Evolutionary conservation across 768 basidiomycete genomes (phyloP), one percentile per base, ranked within the genome.

Genomic region (Tricholoma furcatifolium): DNA sequence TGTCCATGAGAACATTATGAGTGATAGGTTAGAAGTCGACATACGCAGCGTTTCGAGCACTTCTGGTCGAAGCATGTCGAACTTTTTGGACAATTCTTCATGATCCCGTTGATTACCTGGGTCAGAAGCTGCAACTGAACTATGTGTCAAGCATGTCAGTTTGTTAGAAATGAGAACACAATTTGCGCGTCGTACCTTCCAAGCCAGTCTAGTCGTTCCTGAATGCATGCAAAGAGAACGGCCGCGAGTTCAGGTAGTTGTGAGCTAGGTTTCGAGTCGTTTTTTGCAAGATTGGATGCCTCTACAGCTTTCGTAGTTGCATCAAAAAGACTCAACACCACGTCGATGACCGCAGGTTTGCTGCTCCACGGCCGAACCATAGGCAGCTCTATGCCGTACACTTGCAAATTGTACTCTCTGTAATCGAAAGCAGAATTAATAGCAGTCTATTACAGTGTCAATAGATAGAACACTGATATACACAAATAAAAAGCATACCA

Each of bases 331-430:
- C 77, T 76, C 21, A 85, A 74, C 5, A 89, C 67, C 8, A 82
- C 76, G 39, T 93, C 88, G 47, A 96, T 82, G 14, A 91, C 67
- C 0, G 72, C 64, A 3, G 84, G 74, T 42, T 76, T 76, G 61
- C 91, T 91, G 15, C 93, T 92, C 96, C 95, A 98, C 0, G 90
- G 85, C 54, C 85, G 79, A 57, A 79, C 76, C 80, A 83, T 82
- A 4, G 81, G 87, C 18, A 78, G 72, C 20, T 82, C 78, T 40
- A 98, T 76, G 27, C 91, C 91, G 64, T 98, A 98, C 8, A 88
- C 82, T 7, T 77, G 74, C 2, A 79, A 64, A 60, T 91, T 87
- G 57, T 85, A 84, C 34, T 80, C 77, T 36, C 94, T 82, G 65
- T 91, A 92, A 31, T 86, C 82, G 45, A 84, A 74, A 0, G 91